Evolutionary conservation across 202 grass and related monocot genomes (phyloP).

Genomic region (Setaria viridis): DNA sequence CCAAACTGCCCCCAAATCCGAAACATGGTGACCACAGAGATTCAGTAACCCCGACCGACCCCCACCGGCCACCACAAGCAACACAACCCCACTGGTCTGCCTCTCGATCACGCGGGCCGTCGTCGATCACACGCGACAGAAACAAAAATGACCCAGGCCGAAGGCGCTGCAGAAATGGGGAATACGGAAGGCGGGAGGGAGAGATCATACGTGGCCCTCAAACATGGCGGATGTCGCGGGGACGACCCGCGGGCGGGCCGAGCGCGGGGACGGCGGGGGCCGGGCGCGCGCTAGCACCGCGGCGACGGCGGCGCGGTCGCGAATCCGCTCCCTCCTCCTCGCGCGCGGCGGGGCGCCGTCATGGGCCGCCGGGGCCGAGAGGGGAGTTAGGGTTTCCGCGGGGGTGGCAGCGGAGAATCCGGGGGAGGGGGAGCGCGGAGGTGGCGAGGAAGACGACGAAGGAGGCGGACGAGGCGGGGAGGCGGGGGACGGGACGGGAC

Average conservation of each 20-base stretch:
- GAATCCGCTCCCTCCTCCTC: slow-evolving; percentile 44
- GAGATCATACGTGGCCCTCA: slow-evolving; percentile 66
- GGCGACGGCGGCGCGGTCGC: slow-evolving; percentile 1
- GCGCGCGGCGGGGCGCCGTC: slow-evolving; percentile 33
- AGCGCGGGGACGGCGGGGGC: background rate
- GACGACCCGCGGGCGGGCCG: slow-evolving; percentile 14
- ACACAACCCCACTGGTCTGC: background rate
- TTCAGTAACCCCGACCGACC: background rate
- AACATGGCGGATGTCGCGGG: slow-evolving; percentile 53
- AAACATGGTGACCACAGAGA: slow-evolving; percentile 12
- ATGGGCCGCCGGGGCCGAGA: slow-evolving; percentile 10
- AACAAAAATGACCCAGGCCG: background rate
- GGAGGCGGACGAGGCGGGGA: background rate
- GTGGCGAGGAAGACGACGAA: slow-evolving; percentile 40
- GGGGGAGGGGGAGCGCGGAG: background rate
- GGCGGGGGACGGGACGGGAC: background rate
- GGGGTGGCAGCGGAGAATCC: background rate
- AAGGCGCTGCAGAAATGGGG: slow-evolving; percentile 1
- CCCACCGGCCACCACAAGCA: background rate
- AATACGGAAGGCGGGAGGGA: background rate
- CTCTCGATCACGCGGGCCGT: slow-evolving; percentile 12
- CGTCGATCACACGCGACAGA: background rate
- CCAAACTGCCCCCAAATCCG: background rate
- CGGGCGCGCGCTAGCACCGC: slow-evolving; percentile 27
- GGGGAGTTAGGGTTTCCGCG: slow-evolving; percentile 37